phyloP scores from a whole-genome alignment of 352 stramenopile genomes.

The Phytophthora parvispora region DNA sequence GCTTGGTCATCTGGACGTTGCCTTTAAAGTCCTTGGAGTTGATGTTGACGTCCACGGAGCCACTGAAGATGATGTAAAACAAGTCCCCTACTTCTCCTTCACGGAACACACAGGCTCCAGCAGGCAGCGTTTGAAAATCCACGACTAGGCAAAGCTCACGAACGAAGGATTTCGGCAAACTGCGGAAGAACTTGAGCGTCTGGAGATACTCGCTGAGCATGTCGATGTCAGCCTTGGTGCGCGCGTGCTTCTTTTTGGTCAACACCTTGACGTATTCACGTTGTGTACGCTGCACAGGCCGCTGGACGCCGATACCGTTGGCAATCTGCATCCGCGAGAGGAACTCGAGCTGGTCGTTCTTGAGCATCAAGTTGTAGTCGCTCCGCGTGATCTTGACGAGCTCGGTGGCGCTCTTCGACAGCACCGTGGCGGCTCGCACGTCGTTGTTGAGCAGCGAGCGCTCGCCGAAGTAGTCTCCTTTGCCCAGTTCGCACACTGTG shows the following conservation, averaged over 20 bases:
- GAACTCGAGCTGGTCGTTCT: constrained; percentile 78
- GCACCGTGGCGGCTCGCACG: constrained; percentile 63
- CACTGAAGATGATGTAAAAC: constrained; percentile 85
- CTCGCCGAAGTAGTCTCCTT: constrained; percentile 83
- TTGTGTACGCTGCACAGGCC: constrained; percentile 36
- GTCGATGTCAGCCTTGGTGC: constrained; percentile 63
- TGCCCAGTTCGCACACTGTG: constrained; percentile 69
- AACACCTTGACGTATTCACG: constrained; percentile 71
- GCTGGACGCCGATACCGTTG: constrained; percentile 36
- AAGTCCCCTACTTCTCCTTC: constrained; percentile 78
- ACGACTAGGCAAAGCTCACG: constrained; percentile 77
- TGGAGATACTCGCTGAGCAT: constrained; percentile 78
- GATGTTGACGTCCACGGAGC: constrained; percentile 77
- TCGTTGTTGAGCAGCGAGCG: constrained; percentile 73
- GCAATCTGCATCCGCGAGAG: constrained; percentile 71
- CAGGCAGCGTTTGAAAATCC: constrained; percentile 54
- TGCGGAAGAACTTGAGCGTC: constrained; percentile 84
- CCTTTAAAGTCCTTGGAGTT: constrained; percentile 62
- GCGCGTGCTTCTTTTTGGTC: constrained; percentile 55
- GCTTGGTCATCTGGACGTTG: constrained; percentile 67
- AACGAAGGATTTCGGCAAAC: constrained; percentile 66
- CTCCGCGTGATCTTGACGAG: constrained; percentile 73
- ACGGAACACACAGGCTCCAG: constrained; percentile 59
- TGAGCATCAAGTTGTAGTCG: constrained; percentile 83
- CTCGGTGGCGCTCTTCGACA: constrained; percentile 62